phyloP scores from a whole-genome alignment of 1,284 basidiomycete genomes.

The Ceratobasidium sp. region DNA sequence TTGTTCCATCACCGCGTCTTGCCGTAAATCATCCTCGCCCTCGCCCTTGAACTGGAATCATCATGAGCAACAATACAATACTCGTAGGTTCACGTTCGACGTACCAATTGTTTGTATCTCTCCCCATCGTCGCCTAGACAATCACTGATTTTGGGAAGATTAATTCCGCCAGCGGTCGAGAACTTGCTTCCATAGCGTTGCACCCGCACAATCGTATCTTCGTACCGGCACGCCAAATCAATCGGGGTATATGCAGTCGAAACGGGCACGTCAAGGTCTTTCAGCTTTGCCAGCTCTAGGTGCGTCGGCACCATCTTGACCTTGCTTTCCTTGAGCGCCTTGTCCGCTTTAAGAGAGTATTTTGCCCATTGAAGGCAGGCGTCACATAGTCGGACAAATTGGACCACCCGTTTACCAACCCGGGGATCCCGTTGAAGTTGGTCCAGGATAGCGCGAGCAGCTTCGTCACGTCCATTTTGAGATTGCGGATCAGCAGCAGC shows the following conservation, averaged over 20 bases:
- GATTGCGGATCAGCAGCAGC: constrained; percentile 3
- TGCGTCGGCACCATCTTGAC: constrained; percentile 46
- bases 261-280: constrained; percentile 80
- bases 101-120: constrained; percentile 84
- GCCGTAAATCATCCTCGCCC: constrained; percentile 90
- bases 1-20: constrained; percentile 99
- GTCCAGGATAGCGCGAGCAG: constrained; percentile 71
- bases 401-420: constrained; percentile 62
- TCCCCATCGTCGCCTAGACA: constrained; percentile 80
- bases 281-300: constrained; percentile 60
- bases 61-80: neutral
- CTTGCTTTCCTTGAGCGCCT: constrained; percentile 44
- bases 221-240: constrained; percentile 79
- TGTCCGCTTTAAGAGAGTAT: constrained; percentile 63
- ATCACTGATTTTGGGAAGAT: constrained; percentile 83
- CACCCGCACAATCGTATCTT: constrained; percentile 73
- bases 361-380: constrained; percentile 89
- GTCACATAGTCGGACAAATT: constrained; percentile 76
- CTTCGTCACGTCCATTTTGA: constrained; percentile 38
- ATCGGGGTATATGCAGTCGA: constrained; percentile 80
- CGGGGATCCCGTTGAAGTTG: constrained; percentile 64
- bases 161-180: constrained; percentile 81
- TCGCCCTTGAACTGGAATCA: constrained; percentile 87
- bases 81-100: constrained; percentile 52
- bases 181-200: constrained; percentile 72